A percentile compares a stretch with the other conserved stretches of the same genome.
Evolutionary conservation across 306 rosid species (phyloP).

Genomic region (Cicer yamashitae): DNA sequence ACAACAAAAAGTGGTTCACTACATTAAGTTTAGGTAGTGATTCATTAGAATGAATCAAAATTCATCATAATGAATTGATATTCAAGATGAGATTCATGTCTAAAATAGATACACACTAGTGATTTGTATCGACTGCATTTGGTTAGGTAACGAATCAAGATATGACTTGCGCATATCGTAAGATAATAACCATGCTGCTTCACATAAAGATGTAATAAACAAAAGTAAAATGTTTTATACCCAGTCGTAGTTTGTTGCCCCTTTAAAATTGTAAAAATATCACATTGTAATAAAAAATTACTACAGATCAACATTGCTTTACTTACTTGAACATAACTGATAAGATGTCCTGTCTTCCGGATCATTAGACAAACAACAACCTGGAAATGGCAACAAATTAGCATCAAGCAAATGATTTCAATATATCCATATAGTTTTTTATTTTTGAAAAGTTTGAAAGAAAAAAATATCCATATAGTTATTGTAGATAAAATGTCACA

Average conservation of each 20-base stretch:
- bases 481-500: constrained; percentile 2
- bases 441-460: no score
- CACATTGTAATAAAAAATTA: constrained; percentile 7
- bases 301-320: constrained; percentile 22
- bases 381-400: constrained; percentile 50
- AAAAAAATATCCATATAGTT: neutral
- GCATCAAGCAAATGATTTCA: constrained; percentile 30
- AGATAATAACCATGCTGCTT: neutral
- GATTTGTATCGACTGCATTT: no score
- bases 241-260: constrained; percentile 10
- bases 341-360: constrained; percentile 86
- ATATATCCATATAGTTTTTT: constrained; percentile 4
- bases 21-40: no score
- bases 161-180: no score
- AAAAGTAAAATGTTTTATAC: constrained; percentile 22
- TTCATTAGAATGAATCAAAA: no score
- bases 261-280: neutral
- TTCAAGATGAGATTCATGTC: no score
- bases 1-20: no score
- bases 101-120: no score
- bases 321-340: constrained; percentile 96
- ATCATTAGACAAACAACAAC: constrained; percentile 92
- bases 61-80: no score
- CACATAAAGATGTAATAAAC: constrained; percentile 15
- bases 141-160: no score